Conservation (phyloP, 2,329 filamentous ascomycete species). For the Akanthomyces uredinophilus region DNA sequence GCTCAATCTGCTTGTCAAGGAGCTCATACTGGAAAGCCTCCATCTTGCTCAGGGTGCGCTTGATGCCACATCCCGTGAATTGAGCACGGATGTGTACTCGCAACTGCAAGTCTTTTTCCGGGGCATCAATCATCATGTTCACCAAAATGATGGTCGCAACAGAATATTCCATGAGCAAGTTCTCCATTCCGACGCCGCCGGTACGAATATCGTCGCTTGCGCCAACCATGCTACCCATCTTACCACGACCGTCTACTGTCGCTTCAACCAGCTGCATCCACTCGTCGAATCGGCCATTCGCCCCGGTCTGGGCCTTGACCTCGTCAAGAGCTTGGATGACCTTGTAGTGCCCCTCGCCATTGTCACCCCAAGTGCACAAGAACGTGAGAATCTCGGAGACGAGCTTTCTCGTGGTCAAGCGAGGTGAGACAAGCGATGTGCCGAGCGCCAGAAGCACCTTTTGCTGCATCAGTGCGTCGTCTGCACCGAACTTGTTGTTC, state of each 20-base stretch:
- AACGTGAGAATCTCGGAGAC: constrained; percentile 97
- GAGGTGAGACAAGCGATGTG: constrained; percentile 79
- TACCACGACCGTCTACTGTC: constrained; percentile 91
- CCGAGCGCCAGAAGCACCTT: constrained; percentile 85
- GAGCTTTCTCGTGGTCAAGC: constrained; percentile 86
- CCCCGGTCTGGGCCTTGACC: constrained; percentile 80
- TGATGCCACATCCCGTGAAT: constrained; percentile 93
- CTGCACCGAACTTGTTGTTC: constrained; percentile 99
- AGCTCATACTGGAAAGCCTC: constrained; percentile 96
- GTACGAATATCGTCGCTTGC: constrained; percentile 94
- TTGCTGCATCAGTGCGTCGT: constrained; percentile 86
- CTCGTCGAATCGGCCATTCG: constrained; percentile 92
- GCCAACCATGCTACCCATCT: constrained; percentile 97
- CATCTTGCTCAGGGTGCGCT: constrained; percentile 93
- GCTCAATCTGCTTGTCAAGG: constrained; percentile 96
- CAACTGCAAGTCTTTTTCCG: constrained; percentile 81
- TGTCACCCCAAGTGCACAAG: constrained; percentile 85
- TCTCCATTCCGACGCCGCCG: constrained; percentile 97
- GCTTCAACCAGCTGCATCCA: constrained; percentile 99
- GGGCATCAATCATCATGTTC: constrained; percentile 93
- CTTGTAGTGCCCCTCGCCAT: constrained; percentile 81
- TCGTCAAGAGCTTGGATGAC: constrained; percentile 90
- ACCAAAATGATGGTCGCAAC: constrained; percentile 90
- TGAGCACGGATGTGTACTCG: constrained; percentile 93
- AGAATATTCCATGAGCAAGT: constrained; percentile 97